Percentiles rank a stretch among this genome's conserved stretches.
phyloP scores from a whole-genome alignment of 805 yeast genomes.

The Saccharomyces mikatae region DNA sequence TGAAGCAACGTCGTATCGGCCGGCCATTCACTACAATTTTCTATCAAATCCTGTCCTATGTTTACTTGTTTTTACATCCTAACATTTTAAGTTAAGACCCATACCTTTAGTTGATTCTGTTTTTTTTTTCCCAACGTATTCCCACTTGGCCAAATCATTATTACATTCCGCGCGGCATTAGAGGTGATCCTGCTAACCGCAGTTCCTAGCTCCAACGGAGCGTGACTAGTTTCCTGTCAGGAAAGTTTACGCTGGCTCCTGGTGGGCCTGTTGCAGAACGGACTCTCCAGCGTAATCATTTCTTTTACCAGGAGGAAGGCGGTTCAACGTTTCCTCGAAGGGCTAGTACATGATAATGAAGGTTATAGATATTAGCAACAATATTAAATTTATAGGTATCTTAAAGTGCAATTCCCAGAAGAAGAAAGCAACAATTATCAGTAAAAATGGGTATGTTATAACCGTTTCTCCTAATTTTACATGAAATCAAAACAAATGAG shows the following conservation, averaged over 20 bases:
- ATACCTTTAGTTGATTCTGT: not conserved
- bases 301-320: not conserved
- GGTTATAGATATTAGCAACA: not conserved
- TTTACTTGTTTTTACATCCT: not conserved
- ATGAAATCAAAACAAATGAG: not conserved
- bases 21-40: not conserved
- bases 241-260: not conserved
- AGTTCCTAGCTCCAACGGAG: not conserved
- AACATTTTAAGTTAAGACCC: not conserved
- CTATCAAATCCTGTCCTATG: not conserved
- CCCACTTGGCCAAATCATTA: not conserved
- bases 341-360: not conserved
- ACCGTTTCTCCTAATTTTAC: not conserved
- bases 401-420: not conserved
- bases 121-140: not conserved
- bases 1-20: not conserved
- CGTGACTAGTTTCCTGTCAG: too few relatives aligned
- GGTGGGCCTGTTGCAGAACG: not conserved
- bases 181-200: not conserved
- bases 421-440: constrained; percentile 7
- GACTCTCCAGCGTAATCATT: not conserved
- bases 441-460: constrained; percentile 13
- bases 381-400: not conserved
- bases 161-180: not conserved
- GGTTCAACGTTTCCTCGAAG: not conserved